Percentiles rank a stretch among this genome's conserved stretches.
phyloP scores from a whole-genome alignment of 164 flowering plant species.

The Chloranthus sessilifolius region DNA sequence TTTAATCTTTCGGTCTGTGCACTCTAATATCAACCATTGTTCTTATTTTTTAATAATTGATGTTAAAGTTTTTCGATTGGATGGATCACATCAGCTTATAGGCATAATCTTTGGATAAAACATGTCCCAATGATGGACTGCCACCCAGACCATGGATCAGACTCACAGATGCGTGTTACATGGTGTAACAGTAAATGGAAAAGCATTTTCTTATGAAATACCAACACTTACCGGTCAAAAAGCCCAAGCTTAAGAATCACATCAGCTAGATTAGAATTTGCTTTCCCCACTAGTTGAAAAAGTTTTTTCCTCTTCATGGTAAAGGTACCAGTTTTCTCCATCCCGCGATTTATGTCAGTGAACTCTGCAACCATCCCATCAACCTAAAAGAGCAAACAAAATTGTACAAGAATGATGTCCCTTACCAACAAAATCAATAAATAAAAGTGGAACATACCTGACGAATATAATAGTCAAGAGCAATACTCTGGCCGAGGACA shows the following conservation, averaged over 20 bases:
- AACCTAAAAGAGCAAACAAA: constrained; percentile 41
- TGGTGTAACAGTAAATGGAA: too few species aligned
- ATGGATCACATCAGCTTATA: too few species aligned
- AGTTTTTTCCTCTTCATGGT: constrained; percentile 90
- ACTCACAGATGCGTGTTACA: too few species aligned
- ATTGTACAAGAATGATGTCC: not conserved
- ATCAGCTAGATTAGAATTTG: constrained; percentile 91
- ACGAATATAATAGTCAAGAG: constrained; percentile 92
- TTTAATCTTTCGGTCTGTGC: too few species aligned
- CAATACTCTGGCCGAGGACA: constrained; percentile 98
- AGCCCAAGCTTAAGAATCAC: constrained; percentile 95
- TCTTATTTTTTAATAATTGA: too few species aligned
- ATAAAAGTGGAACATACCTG: constrained; percentile 41
- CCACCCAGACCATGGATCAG: too few species aligned
- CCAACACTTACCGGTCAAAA: constrained; percentile 96
- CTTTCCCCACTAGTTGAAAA: constrained; percentile 91
- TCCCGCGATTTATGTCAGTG: constrained; percentile 88
- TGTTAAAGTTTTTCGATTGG: too few species aligned
- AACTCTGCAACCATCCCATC: constrained; percentile 98
- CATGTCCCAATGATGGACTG: too few species aligned
- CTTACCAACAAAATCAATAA: not conserved
- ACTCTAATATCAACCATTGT: too few species aligned
- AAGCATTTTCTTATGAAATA: too few species aligned
- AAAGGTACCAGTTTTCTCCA: constrained; percentile 96
- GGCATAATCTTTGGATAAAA: too few species aligned